These are phyloP conservation scores for Microsporum audouinii DNA, from an alignment of 2,329 filamentous ascomycete species.

Conservation along the genomic window DNA sequence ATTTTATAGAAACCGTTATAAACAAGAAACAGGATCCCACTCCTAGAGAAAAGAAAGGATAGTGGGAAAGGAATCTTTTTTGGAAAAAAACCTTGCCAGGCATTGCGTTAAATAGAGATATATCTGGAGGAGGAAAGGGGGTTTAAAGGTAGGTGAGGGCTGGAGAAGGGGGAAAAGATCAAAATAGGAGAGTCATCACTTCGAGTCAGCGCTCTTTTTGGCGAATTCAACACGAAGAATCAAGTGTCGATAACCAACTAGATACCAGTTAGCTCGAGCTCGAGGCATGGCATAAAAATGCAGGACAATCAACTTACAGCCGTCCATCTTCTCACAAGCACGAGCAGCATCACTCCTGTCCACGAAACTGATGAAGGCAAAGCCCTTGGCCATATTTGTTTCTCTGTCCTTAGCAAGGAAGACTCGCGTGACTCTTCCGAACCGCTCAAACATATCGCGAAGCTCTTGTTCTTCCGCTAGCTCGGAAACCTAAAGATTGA, in stretches of 20 bases:
- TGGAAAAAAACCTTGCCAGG: not conserved
- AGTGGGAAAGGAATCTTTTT: slow-evolving; percentile 9
- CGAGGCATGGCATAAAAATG: not conserved
- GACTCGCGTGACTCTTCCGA: slow-evolving; percentile 90
- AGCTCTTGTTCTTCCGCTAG: slow-evolving; percentile 93
- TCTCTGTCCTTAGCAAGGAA: slow-evolving; percentile 98
- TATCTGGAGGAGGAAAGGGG: not conserved
- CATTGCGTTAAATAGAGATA: not conserved
- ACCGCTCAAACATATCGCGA: slow-evolving; percentile 95
- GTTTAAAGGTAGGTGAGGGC: not conserved
- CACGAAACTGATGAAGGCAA: slow-evolving; percentile 95
- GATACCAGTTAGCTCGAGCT: slow-evolving; percentile 13
- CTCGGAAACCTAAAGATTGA: slow-evolving; percentile 64
- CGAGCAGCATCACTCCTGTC: slow-evolving; percentile 81
- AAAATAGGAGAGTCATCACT: not conserved
- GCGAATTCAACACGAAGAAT: slow-evolving; percentile 44
- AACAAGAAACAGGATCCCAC: slow-evolving; percentile 5
- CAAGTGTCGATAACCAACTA: slow-evolving; percentile 42
- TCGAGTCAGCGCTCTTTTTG: slow-evolving; percentile 28
- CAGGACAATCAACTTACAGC: slow-evolving; percentile 46
- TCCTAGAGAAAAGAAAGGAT: slow-evolving; percentile 5
- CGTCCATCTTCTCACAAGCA: slow-evolving; percentile 96
- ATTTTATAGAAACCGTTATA: slow-evolving; percentile 12
- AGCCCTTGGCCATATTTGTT: slow-evolving; percentile 91
- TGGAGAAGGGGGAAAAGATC: not conserved